Evolutionary conservation across 352 stramenopile genomes (phyloP), one percentile per base, ranked within the genome.

Genomic region (Phytophthora niederhauseri): DNA sequence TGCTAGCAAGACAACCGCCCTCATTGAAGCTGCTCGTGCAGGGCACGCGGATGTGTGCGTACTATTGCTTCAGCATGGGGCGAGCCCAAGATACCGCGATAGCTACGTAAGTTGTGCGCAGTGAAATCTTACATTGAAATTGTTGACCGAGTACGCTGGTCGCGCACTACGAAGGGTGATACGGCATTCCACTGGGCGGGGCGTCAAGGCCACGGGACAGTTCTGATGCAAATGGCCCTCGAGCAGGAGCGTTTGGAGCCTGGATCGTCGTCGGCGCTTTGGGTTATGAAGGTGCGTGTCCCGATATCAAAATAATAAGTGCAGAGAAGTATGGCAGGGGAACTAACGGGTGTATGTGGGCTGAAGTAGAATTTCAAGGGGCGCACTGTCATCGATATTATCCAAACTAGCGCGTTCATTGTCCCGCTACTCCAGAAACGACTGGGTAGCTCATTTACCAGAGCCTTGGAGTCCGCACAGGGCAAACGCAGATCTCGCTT

Each of bases 181-280:
- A 92, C 86, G 6, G 71, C 81, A 8, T 86, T 94, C 12, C 86
- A 94, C 57, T 93, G 82, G 82, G 84, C 81, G 11, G 86, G 74
- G 0, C 73, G 86, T 17, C 76, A 85, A 30, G 66, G 68, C 1
- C 84, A 86, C 38, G 81, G 84, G 6, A 74, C 68, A 6, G 65
- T 91, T n/a, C 73, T 91, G 0, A 38, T 92, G 14, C 58, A 66
- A 15, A 78, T 91, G 55, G 78, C 81, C 2, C 59, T 87, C 6
- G 66, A 76, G 22, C 56, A 85, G n/a, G 75, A 85, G 24, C 38
- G 64, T 1, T 26, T 75, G 11, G 66, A 82, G 1, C 60, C 61
- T 41, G 52, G 55, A 6, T 75, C 73, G 2, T 65, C 76, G 0
- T 55, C 66, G n/a, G 54, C 70, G 0, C 57, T 84, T 7, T 91